Conservation (phyloP, 2,329 filamentous ascomycete species). For the Verticillium nonalfalfae region DNA sequence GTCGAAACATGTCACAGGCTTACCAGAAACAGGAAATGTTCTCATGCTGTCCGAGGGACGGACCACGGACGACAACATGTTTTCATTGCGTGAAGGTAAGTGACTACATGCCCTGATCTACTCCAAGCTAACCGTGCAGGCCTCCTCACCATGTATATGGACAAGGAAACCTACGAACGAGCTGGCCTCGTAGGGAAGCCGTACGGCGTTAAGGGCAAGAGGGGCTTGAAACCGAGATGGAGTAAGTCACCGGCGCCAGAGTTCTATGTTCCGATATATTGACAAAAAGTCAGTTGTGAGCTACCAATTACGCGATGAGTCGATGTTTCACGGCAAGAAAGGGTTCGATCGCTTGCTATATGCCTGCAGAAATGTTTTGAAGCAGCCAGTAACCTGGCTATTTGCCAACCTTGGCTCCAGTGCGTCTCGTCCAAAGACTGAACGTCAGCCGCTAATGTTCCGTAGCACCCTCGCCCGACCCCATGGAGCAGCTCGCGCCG, state of each 20-base stretch:
- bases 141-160: slow-evolving; percentile 67
- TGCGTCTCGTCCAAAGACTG: slow-evolving; percentile 22
- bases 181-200: slow-evolving; percentile 73
- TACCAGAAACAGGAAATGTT: slow-evolving; percentile 55
- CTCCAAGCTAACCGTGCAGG: slow-evolving; percentile 36
- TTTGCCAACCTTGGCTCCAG: slow-evolving; percentile 57
- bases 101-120: not conserved
- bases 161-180: slow-evolving; percentile 75
- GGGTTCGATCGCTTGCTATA: slow-evolving; percentile 73
- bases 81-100: slow-evolving; percentile 62
- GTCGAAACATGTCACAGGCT: not conserved
- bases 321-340: slow-evolving; percentile 79
- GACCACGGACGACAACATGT: slow-evolving; percentile 63
- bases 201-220: slow-evolving; percentile 49
- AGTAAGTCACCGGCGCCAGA: slow-evolving; percentile 38
- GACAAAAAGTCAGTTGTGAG: slow-evolving; percentile 56
- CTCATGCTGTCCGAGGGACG: slow-evolving; percentile 79
- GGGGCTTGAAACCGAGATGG: slow-evolving; percentile 64
- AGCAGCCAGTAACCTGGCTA: slow-evolving; percentile 65
- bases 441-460: not conserved
- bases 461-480: slow-evolving; percentile 41
- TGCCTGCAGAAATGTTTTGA: slow-evolving; percentile 73
- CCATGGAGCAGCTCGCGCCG: slow-evolving; percentile 38
- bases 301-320: slow-evolving; percentile 63
- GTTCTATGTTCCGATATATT: slow-evolving; percentile 12